Base-by-base conservation (phyloP, 805 yeast species). In the Saccharomycopsis amapae region DNA sequence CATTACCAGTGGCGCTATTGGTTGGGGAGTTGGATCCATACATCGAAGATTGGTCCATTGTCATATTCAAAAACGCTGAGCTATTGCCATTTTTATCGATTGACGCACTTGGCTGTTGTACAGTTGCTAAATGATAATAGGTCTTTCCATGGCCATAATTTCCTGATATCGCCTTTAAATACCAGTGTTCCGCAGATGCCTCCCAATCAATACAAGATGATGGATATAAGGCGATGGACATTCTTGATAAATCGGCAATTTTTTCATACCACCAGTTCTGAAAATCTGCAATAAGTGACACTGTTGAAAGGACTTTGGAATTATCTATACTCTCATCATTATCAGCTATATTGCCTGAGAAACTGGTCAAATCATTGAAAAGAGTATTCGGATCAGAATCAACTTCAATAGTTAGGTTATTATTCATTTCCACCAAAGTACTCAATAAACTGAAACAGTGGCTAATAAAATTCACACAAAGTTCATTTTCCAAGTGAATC, bases 121-220 rank as follows among this genome's bases (percentile, higher is more conserved):
- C 95, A 0, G 94, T 85, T 39, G 93, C 85, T 75, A 82, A 81
- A 59, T 86, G 95, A 56, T 86, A 86, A 56, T 85, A 86, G 17
- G 85, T 73, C 59, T 87, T 84, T 2, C 96, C 96, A 56, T 81
- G 88, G 2, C 93, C 89, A 57, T 79, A 85, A 52, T 80, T 78
- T 13, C 83, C 75, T 54, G 76, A 75, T 76, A 84, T 75, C 3
- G 94, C 79, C 23, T 77, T 69, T 22, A 76, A 69, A 57, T 86
- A 86, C 96, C 96, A 86, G 59, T 78, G 78, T 60, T 84, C 88
- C 1, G 94, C 82, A 47, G 86, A 75, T 17, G 79, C 62, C 59
- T 85, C 83, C 96, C 96, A 86, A 61, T 86, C 95, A 53, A 85
- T 83, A 58, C 76, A 81, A 42, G 82, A 75, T 1, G 88, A 80